Evolutionary conservation across 768 basidiomycete genomes (phyloP), one percentile per base, ranked within the genome.

Genomic region (Termitomyces sp.): DNA sequence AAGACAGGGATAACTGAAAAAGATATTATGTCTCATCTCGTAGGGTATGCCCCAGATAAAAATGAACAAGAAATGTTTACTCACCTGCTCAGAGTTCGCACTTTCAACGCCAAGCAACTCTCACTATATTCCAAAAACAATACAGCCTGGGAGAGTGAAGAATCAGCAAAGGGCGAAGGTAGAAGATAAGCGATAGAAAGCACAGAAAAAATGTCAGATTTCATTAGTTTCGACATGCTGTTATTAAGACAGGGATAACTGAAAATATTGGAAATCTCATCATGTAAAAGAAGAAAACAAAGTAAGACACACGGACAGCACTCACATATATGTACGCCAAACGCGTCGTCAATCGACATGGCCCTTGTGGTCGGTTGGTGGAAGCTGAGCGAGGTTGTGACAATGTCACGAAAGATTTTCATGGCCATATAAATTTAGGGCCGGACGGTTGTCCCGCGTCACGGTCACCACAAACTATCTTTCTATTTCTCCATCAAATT

Each of bases 1-100:
- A 66, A 70, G 69, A 69, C 68, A 70, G 69, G 69, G 68, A 69
- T 69, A 70, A 70, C 69, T 70, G 67, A 68, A 70, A 67, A 64
- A 64, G 63, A 57, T 65, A 62, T 29, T 64, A 47, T 54, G 62
- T 68, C 63, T 69, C 67, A 69, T 69, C 69, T 56, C 50, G 53
- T 53, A 46, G 54, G 49, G n/a, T 17, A 40, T 21, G 46, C 37
- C 37, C 10, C n/a, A 6, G 35, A 27, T 4, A 17, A 16, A 27
- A 34, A 5, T 7, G 17, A 37, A 32, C 17, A 29, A 42, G 23
- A 49, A 43, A 48, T 25, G 8, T 8, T 34, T 58, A 47, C 56
- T 58, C 49, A 58, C 61, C 47, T 31, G 14, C 21, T 14, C 3
- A n/a, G 5, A 40, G 14, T 25, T 11, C 21, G 17, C 41, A 34